Evolutionary conservation across 768 basidiomycete genomes (phyloP).

Genomic region (Kwoniella bestiolae): DNA sequence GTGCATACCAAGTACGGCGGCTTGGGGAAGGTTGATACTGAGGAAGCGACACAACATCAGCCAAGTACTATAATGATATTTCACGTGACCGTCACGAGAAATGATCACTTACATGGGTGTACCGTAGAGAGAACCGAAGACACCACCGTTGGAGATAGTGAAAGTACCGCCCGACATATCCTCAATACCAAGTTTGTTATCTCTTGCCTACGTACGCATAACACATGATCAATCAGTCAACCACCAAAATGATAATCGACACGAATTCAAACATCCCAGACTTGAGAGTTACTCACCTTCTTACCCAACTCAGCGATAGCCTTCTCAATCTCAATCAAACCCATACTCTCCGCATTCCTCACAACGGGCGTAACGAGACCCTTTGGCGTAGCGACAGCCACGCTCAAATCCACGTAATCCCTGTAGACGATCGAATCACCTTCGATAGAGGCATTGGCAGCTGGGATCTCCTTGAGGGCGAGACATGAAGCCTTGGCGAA

Average conservation of each 20-base stretch:
- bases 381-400: conserved; percentile 96
- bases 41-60: neutral
- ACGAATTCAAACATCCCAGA: too few species aligned
- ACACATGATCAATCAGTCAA: conserved; percentile 5
- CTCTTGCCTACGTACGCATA: conserved; percentile 65
- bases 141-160: conserved; percentile 98
- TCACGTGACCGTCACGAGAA: too few species aligned
- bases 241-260: too few species aligned
- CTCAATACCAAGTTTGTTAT: conserved; percentile 91
- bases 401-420: conserved; percentile 75
- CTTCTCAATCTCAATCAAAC: conserved; percentile 86
- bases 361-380: conserved; percentile 96
- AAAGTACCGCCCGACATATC: conserved; percentile 99
- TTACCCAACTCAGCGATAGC: conserved; percentile 88
- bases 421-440: conserved; percentile 83
- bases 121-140: conserved; percentile 94
- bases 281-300: conserved; percentile 66
- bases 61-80: neutral
- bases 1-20: conserved; percentile 97
- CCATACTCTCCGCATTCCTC: conserved; percentile 83
- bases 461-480: conserved; percentile 87
- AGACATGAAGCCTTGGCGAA: conserved; percentile 85
- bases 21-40: conserved; percentile 87
- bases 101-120: conserved; percentile 73
- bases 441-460: conserved; percentile 92